These are phyloP conservation scores for Trametes polyzona DNA, from an alignment of 1,284 basidiomycete species.

Conservation along the genomic window DNA sequence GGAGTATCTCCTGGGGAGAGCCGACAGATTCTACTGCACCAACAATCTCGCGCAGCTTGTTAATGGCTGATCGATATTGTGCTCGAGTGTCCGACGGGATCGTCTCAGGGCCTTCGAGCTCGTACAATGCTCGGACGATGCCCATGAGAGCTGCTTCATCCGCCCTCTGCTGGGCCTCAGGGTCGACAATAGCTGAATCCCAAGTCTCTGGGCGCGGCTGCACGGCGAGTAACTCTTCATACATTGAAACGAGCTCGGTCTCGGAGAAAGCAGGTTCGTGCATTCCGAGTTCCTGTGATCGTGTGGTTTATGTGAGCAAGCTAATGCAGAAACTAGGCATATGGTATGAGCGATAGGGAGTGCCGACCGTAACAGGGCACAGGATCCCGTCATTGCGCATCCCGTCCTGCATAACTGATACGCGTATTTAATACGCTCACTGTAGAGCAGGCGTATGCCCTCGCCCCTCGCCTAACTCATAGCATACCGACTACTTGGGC, in stretches of 20 bases:
- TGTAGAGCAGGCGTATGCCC: too few relatives aligned
- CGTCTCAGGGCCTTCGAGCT: constrained; percentile 8
- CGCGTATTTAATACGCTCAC: too few relatives aligned
- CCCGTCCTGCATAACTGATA: too few relatives aligned
- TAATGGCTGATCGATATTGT: constrained; percentile 17
- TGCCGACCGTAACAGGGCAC: too few relatives aligned
- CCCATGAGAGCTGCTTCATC: constrained; percentile 10
- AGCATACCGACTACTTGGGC: too few relatives aligned
- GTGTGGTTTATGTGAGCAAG: too few relatives aligned
- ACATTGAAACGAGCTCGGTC: constrained; percentile 51
- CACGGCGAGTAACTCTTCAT: constrained; percentile 55
- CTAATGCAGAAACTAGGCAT: too few relatives aligned
- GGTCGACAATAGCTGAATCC: not conserved
- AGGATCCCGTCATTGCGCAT: too few relatives aligned
- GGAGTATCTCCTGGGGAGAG: not conserved
- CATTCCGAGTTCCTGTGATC: not conserved
- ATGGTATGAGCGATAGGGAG: too few relatives aligned
- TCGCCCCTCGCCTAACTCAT: too few relatives aligned
- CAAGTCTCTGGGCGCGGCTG: constrained; percentile 32
- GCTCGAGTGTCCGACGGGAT: constrained; percentile 2
- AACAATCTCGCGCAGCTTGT: constrained; percentile 24
- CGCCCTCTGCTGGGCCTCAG: constrained; percentile 4
- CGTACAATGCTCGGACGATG: constrained; percentile 15
- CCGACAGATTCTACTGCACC: constrained; percentile 5
- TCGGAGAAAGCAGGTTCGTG: constrained; percentile 46